A percentile compares a stretch with the other conserved stretches of the same genome.
Evolutionary conservation across 2,329 filamentous ascomycete genomes (phyloP).

Genomic region (Zasmidium angulare): DNA sequence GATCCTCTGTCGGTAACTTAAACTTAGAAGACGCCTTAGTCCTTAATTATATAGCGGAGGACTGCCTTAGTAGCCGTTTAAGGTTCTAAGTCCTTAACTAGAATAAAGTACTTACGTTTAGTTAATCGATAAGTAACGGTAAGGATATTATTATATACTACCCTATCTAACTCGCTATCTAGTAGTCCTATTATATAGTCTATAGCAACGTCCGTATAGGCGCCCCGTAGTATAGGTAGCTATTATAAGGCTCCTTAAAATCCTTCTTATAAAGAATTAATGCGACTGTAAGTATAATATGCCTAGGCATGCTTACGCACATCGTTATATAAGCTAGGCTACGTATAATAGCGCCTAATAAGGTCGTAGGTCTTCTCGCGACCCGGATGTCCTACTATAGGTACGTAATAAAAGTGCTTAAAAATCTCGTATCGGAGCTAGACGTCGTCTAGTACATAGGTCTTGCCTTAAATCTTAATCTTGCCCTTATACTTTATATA

Average conservation of each 20-base stretch:
- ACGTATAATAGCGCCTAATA: background rate
- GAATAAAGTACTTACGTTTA: constrained; percentile 3
- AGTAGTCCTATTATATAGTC: constrained; percentile 2
- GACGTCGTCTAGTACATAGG: too few species aligned
- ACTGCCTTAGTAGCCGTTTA: background rate
- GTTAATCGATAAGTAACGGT: constrained; percentile 1
- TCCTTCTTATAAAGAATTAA: background rate
- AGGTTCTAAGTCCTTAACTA: background rate
- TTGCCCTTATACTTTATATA: too few species aligned
- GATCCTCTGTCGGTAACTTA: background rate
- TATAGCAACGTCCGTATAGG: background rate
- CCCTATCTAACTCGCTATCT: background rate
- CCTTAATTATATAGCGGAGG: background rate
- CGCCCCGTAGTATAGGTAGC: background rate
- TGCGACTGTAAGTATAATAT: background rate
- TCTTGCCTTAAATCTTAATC: too few species aligned
- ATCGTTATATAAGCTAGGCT: background rate
- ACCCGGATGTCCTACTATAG: too few species aligned
- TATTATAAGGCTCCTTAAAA: background rate
- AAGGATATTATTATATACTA: constrained; percentile 3
- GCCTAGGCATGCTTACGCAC: background rate
- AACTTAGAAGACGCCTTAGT: background rate
- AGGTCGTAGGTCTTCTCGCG: background rate
- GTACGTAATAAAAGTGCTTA: too few species aligned
- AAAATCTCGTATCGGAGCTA: too few species aligned